phyloP scores from a whole-genome alignment of 257 asterid species.

The Solanum gandarillasii region DNA sequence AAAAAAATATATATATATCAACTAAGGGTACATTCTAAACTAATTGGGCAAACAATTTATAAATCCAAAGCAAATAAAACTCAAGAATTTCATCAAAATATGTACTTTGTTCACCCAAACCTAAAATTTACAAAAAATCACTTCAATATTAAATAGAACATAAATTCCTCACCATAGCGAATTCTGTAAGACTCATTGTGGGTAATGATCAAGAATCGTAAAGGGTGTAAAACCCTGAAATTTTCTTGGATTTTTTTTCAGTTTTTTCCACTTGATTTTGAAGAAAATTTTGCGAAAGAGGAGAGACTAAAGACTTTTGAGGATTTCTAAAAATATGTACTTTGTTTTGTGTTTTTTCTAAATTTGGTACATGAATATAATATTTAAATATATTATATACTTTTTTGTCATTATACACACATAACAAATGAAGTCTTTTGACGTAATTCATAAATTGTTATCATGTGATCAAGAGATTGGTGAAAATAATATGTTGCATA shows the following conservation, averaged over 20 bases:
- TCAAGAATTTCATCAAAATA: no score
- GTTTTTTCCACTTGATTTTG: neutral
- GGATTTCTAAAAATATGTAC: neutral
- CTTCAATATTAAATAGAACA: neutral
- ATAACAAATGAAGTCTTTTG: no score
- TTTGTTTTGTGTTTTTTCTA: neutral
- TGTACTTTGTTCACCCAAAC: no score
- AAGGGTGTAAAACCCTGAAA: neutral
- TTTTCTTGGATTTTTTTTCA: neutral
- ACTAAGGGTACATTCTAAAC: neutral
- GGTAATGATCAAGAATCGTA: neutral
- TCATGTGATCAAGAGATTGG: neutral
- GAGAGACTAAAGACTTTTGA: neutral
- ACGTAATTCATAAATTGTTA: no score
- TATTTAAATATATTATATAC: no score
- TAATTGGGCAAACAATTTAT: neutral
- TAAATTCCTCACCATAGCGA: conserved; percentile 45
- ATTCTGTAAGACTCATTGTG: conserved; percentile 43
- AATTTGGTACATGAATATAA: neutral
- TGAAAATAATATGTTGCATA: fast-evolving
- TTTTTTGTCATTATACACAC: neutral
- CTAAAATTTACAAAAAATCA: neutral
- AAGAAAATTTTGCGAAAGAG: neutral
- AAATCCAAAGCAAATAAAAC: neutral
- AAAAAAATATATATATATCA: neutral